These are phyloP conservation scores for Eucalyptus melliodora DNA, from an alignment of 345 rosid genomes.

Conservation along the genomic window DNA sequence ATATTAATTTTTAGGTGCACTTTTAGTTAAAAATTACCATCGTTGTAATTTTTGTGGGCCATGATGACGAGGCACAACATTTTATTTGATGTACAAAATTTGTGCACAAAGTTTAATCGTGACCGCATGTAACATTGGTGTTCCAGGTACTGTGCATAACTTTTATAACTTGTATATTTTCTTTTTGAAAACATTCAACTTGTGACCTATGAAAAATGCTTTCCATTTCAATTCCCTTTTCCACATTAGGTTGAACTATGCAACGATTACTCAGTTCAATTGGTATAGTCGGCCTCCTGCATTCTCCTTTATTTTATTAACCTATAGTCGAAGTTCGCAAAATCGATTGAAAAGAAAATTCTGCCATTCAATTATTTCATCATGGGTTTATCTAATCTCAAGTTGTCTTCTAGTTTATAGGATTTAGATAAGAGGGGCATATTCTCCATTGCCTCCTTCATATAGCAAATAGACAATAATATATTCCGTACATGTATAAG, in stretches of 20 bases:
- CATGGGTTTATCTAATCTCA: background rate
- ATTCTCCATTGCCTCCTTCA: background rate
- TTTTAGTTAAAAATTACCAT: background rate
- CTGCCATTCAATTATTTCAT: background rate
- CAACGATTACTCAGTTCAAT: background rate
- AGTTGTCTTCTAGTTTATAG: background rate
- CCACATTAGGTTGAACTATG: background rate
- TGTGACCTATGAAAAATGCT: background rate
- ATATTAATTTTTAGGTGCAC: background rate
- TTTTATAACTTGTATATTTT: background rate
- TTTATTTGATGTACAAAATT: background rate
- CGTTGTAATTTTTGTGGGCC: background rate
- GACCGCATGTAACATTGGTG: background rate
- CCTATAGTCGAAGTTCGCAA: background rate
- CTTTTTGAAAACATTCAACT: background rate
- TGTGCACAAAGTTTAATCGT: background rate
- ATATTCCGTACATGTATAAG: background rate
- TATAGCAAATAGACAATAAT: background rate
- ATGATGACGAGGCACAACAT: background rate
- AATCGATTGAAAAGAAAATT: background rate
- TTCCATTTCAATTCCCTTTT: background rate
- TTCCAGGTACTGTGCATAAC: background rate
- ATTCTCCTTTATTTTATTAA: background rate
- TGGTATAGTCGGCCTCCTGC: background rate
- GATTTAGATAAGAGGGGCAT: background rate